phyloP scores from a whole-genome alignment of 2,329 filamentous ascomycete species.

The Pestalotiopsis sp. region DNA sequence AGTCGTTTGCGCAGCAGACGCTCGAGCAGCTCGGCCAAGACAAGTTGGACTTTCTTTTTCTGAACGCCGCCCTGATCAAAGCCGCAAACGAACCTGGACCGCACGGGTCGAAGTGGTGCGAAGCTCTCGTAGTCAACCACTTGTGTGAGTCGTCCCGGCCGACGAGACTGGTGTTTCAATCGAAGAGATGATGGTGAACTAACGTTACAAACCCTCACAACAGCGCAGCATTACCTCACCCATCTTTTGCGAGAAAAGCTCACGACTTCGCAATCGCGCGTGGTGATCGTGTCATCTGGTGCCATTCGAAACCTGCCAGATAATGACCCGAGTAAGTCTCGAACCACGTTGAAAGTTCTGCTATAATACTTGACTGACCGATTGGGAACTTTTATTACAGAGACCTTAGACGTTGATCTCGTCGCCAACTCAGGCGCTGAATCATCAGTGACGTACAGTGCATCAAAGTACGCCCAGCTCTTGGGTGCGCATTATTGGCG shows the following conservation, averaged over 20 bases:
- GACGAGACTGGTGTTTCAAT: not conserved
- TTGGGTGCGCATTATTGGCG: slow-evolving; percentile 60
- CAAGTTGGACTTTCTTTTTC: slow-evolving; percentile 50
- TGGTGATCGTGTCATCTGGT: slow-evolving; percentile 56
- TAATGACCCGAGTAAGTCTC: slow-evolving; percentile 36
- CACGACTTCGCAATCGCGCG: slow-evolving; percentile 46
- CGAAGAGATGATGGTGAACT: not conserved
- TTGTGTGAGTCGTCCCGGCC: slow-evolving; percentile 42
- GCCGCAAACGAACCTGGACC: slow-evolving; percentile 37
- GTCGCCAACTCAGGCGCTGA: slow-evolving; percentile 39
- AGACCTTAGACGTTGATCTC: slow-evolving; percentile 26
- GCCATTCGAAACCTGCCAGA: slow-evolving; percentile 45
- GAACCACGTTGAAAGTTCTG: not conserved
- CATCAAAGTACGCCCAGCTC: slow-evolving; percentile 54
- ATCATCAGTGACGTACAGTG: slow-evolving; percentile 36
- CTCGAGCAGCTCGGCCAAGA: slow-evolving; percentile 36
- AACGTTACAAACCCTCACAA: not conserved
- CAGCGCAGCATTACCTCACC: slow-evolving; percentile 57
- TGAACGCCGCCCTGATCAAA: slow-evolving; percentile 52
- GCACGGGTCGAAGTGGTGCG: slow-evolving; percentile 51
- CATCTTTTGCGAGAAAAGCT: slow-evolving; percentile 53
- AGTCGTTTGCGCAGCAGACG: slow-evolving; percentile 47
- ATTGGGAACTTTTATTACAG: not conserved
- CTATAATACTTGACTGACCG: not conserved
- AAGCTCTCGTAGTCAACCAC: slow-evolving; percentile 54